Evolutionary conservation across 345 rosid species (phyloP).

Genomic region (Passiflora organensis): DNA sequence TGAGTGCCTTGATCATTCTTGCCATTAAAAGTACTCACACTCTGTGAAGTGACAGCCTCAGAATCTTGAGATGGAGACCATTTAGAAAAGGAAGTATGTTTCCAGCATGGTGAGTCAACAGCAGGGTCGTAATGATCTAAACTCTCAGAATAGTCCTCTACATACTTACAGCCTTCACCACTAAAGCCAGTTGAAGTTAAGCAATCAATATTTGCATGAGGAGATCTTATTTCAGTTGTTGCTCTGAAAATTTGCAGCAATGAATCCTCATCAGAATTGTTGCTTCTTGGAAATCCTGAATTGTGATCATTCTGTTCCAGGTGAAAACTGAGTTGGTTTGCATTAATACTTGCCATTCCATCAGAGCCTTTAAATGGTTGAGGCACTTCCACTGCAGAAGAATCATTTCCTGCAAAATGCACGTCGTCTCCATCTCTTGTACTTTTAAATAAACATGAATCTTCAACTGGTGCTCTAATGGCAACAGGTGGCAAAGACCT

Average conservation of each 20-base stretch:
- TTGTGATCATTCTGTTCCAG: constrained; percentile 25
- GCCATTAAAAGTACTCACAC: constrained; percentile 27
- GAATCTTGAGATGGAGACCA: constrained; percentile 29
- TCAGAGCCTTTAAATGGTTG: constrained; percentile 20
- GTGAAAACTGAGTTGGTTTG: constrained; percentile 25
- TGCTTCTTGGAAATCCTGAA: constrained; percentile 19
- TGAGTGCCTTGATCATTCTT: constrained; percentile 34
- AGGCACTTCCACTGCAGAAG: constrained; percentile 27
- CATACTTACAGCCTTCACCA: constrained; percentile 24
- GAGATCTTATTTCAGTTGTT: constrained; percentile 26
- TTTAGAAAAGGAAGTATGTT: constrained; percentile 38
- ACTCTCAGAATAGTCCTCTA: constrained; percentile 36
- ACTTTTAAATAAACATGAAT: constrained; percentile 10
- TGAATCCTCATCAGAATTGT: constrained; percentile 22
- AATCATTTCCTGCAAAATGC: constrained; percentile 12
- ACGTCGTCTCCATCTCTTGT: constrained; percentile 6
- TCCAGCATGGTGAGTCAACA: constrained; percentile 59
- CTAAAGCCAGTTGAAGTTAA: constrained; percentile 28
- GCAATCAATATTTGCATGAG: constrained; percentile 29
- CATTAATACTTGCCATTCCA: too few relatives aligned
- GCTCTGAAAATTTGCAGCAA: constrained; percentile 14
- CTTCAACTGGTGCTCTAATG: constrained; percentile 18
- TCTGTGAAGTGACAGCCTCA: constrained; percentile 19
- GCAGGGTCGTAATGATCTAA: constrained; percentile 36
- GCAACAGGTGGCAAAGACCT: constrained; percentile 24